Evolutionary conservation across 345 rosid genomes (phyloP), one percentile per base, ranked within the genome.

Genomic region (Acer yangbiense): DNA sequence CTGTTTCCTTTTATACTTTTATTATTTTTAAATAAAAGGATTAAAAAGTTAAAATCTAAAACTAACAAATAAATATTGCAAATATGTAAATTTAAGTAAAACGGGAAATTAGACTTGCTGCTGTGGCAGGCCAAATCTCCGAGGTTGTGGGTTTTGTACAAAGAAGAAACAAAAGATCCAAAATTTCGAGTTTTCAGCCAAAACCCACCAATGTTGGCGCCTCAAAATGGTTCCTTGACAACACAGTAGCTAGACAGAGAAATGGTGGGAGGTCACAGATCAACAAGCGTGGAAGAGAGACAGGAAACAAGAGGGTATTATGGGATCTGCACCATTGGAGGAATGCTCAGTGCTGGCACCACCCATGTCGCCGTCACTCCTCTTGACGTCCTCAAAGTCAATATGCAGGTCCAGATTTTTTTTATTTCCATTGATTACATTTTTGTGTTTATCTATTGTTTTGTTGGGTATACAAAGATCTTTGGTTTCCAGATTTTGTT

Each of bases 281-380:
- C 14, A 71, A 71, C 12, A 4, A 69, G 58, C 18, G 4, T 43
- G 13, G 64, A 71, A 55, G 23, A 69, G 73, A 50, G 6, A 12
- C 43, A 60, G 73, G 63, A 72, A 50, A 73, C 44, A 48, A 70
- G 9, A 79, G 80, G 88, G 67, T 87, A 83, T 50, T 90, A 85
- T 61, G 65, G 86, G 11, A 69, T 91, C 65, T 91, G 93, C 61
- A 83, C 89, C 13, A 61, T 81, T 68, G 87, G 88, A 79, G 93
- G 93, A 70, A 89, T 90, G 88, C 81, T 91, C 71, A 90, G 93
- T 79, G 91, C 96, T 1, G 93, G 91, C 78, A 85, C 90, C 7
- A 83, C 91, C 21, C 93, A 88, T 83, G 82, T 88, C 9, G 91
- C 81, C 57, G 72, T 85, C 3, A 90, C 92, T 21, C 96, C 96